phyloP scores from a whole-genome alignment of 495 filamentous ascomycete genomes.

The Astrothelium macrocarpum region DNA sequence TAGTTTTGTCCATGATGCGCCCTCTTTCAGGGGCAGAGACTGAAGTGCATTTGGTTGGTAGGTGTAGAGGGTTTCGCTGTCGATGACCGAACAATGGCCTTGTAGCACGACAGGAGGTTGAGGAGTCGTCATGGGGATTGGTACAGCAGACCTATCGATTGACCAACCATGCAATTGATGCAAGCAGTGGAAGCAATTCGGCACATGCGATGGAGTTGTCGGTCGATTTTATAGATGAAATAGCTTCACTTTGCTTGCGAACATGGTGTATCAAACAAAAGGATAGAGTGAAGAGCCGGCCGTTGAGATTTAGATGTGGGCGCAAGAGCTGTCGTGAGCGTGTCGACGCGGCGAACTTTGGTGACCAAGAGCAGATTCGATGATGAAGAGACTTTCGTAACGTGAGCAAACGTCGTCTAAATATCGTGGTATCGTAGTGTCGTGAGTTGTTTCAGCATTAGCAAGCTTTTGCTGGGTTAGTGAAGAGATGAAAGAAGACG shows the following conservation, averaged over 20 bases:
- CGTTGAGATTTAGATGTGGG: no score
- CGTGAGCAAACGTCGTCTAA: not conserved
- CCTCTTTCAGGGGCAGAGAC: constrained; percentile 55
- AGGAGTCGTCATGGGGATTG: constrained; percentile 22
- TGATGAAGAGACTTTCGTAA: not conserved
- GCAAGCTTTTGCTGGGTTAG: not conserved
- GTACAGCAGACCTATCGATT: not conserved
- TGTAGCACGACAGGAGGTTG: constrained; percentile 53
- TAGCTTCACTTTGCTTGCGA: not conserved
- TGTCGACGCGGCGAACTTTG: no score
- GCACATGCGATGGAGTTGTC: not conserved
- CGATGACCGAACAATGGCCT: constrained; percentile 72
- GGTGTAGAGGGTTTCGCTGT: constrained; percentile 76
- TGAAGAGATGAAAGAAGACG: not conserved
- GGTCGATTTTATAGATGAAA: not conserved
- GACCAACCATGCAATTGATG: not conserved
- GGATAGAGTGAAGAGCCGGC: no score
- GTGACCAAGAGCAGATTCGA: not conserved
- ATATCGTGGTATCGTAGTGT: not conserved
- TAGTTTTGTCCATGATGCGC: constrained; percentile 61
- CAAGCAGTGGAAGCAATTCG: not conserved
- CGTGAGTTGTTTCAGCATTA: not conserved
- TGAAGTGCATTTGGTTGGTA: constrained; percentile 70
- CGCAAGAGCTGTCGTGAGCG: no score
- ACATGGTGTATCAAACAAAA: not conserved